These are phyloP conservation scores for apple (Malus domestica) DNA, from an alignment of 306 rosid species.

Conservation along the genomic window DNA sequence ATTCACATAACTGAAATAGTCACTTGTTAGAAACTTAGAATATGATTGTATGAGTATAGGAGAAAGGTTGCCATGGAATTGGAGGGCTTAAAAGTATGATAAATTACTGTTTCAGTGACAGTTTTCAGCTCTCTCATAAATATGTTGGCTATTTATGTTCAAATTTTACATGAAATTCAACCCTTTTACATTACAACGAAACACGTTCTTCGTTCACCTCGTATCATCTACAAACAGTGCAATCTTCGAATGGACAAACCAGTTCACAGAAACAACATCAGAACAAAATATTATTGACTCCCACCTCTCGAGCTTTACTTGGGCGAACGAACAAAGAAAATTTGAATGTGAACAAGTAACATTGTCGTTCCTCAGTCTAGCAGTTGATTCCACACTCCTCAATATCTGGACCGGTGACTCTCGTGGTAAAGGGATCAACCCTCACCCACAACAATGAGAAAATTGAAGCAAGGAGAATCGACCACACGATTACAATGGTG, in stretches of 20 bases:
- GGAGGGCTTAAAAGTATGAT: background rate
- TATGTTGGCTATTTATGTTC: background rate
- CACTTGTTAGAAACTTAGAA: no score
- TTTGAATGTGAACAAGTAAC: background rate
- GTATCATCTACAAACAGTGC: slow-evolving; percentile 7
- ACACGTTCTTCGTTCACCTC: background rate
- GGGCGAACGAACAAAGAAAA: background rate
- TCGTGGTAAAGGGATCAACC: slow-evolving; percentile 74
- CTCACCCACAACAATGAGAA: slow-evolving; percentile 91
- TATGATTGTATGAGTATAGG: background rate
- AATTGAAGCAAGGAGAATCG: slow-evolving; percentile 84
- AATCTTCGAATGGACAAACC: slow-evolving; percentile 7
- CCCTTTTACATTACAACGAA: background rate
- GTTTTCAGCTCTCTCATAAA: background rate
- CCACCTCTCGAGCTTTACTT: slow-evolving; percentile 1
- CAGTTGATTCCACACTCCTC: slow-evolving; percentile 94
- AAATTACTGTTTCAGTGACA: background rate
- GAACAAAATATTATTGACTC: background rate
- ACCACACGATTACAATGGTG: slow-evolving; percentile 91
- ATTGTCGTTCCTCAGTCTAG: slow-evolving; percentile 22
- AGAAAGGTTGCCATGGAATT: background rate
- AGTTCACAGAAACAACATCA: background rate
- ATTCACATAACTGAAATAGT: background rate
- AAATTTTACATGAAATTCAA: background rate
- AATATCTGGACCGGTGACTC: slow-evolving; percentile 79